phyloP scores from a whole-genome alignment of 768 basidiomycete species.

The Terana coerulea region DNA sequence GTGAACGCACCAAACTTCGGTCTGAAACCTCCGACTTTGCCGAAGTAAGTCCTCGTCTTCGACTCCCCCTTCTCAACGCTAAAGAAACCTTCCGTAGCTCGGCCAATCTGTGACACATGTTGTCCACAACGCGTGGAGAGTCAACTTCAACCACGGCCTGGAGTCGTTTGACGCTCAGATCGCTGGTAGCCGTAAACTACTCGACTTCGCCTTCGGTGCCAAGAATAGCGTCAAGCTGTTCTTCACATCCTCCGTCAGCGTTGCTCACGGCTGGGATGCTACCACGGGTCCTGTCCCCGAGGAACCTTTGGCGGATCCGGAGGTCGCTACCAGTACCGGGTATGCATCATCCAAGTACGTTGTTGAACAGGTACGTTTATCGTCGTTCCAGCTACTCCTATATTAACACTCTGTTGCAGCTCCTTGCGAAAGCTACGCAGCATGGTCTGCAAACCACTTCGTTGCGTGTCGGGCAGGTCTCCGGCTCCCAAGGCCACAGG shows the following conservation, averaged over 20 bases:
- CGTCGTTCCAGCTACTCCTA: not conserved
- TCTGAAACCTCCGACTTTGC: not conserved
- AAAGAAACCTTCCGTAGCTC: conserved; percentile 9
- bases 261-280: conserved; percentile 20
- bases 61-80: not conserved
- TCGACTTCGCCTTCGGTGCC: conserved; percentile 30
- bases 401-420: not conserved
- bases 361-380: conserved; percentile 29
- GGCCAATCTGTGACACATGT: conserved; percentile 2
- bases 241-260: conserved; percentile 33
- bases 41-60: conserved; percentile 3
- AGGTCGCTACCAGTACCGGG: conserved; percentile 30
- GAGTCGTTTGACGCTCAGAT: conserved; percentile 27
- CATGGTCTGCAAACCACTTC: conserved; percentile 7
- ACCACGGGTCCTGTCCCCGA: conserved; percentile 23
- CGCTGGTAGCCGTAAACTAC: conserved; percentile 27
- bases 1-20: conserved; percentile 7
- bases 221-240: conserved; percentile 22
- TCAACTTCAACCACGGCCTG: conserved; percentile 36
- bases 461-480: conserved; percentile 28
- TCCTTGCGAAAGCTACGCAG: conserved; percentile 12
- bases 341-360: conserved; percentile 43
- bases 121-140: conserved; percentile 32
- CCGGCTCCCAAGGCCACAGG: conserved; percentile 21
- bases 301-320: conserved; percentile 20